Conservation (phyloP, 2,329 filamentous ascomycete genomes). For the Neonectria punicea region DNA sequence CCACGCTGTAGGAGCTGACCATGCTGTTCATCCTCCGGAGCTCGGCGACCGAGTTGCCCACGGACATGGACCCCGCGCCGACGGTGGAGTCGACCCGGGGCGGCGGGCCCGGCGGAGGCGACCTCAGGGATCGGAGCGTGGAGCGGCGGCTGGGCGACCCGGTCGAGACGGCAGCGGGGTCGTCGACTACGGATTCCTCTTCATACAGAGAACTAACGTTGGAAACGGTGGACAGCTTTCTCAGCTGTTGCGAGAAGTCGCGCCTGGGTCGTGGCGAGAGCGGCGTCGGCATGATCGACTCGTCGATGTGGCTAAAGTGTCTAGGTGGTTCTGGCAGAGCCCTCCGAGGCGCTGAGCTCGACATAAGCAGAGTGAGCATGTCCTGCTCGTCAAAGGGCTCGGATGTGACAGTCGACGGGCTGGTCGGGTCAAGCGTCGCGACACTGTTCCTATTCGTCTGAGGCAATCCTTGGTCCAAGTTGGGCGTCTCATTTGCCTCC, state of each 20-base stretch:
- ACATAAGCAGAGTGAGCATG: slow-evolving; percentile 46
- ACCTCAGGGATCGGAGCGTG: slow-evolving; percentile 26
- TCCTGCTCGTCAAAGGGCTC: slow-evolving; percentile 49
- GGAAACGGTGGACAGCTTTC: slow-evolving; percentile 37
- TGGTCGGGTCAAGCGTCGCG: slow-evolving; percentile 13
- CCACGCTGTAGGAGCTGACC: slow-evolving; percentile 57
- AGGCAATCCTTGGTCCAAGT: slow-evolving; percentile 18
- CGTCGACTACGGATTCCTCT: slow-evolving; percentile 23
- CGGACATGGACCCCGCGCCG: slow-evolving; percentile 42
- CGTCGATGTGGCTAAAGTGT: slow-evolving; percentile 42
- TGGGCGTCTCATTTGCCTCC: slow-evolving; percentile 27
- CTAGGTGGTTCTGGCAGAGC: slow-evolving; percentile 46
- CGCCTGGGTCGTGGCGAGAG: slow-evolving; percentile 42
- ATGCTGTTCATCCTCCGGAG: slow-evolving; percentile 68
- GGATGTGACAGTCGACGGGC: slow-evolving; percentile 40
- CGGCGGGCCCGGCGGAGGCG: slow-evolving; percentile 11
- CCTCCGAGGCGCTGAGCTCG: slow-evolving; percentile 35
- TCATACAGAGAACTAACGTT: slow-evolving; percentile 42
- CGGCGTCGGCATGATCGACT: slow-evolving; percentile 40
- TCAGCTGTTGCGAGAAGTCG: slow-evolving; percentile 31
- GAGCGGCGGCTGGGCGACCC: slow-evolving; percentile 39
- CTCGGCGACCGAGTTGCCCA: slow-evolving; percentile 60
- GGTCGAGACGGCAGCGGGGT: slow-evolving; percentile 31
- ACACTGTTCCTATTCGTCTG: slow-evolving; percentile 28
- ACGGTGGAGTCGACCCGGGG: slow-evolving; percentile 14